A percentile compares a stretch with the other conserved stretches of the same genome.
Conservation (phyloP, 495 filamentous ascomycete species). For the Pseudomonodictys pantanalensis region DNA sequence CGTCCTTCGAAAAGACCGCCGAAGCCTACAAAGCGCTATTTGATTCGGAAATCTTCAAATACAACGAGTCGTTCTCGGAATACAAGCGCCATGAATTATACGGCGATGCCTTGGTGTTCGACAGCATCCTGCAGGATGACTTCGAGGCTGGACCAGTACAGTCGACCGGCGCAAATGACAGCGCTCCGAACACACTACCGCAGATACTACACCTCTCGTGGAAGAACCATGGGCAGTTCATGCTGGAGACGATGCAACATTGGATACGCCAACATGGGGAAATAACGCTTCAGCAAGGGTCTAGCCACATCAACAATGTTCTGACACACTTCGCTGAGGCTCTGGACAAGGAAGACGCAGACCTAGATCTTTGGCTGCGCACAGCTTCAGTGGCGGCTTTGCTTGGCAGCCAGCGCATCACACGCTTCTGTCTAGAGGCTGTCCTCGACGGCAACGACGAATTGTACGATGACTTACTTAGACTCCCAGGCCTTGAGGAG, state of each 20-base stretch:
- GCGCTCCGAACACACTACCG: constrained; percentile 72
- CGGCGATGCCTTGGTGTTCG: constrained; percentile 51
- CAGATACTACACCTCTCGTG: constrained; percentile 88
- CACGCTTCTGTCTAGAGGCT: constrained; percentile 85
- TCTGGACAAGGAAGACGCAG: constrained; percentile 84
- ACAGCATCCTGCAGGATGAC: constrained; percentile 43
- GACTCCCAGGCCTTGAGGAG: constrained; percentile 80
- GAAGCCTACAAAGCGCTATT: constrained; percentile 84
- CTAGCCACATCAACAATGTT: constrained; percentile 40
- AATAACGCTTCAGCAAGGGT: constrained; percentile 15
- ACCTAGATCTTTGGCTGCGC: constrained; percentile 90
- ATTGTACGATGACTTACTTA: constrained; percentile 63
- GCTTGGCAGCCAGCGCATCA: constrained; percentile 71
- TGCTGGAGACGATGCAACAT: constrained; percentile 67
- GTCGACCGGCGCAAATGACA: constrained; percentile 54
- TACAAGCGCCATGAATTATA: constrained; percentile 64
- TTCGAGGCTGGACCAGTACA: constrained; percentile 34
- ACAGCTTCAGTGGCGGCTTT: constrained; percentile 73
- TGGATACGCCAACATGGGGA: constrained; percentile 45
- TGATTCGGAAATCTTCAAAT: constrained; percentile 88
- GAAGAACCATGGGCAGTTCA: constrained; percentile 92
- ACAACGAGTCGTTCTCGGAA: constrained; percentile 78
- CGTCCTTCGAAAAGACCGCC: constrained; percentile 68
- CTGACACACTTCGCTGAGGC: constrained; percentile 63
- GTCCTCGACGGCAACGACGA: constrained; percentile 83